Evolutionary conservation across 139 green algal genomes (phyloP).

Genomic region (Chloropicon primus): DNA sequence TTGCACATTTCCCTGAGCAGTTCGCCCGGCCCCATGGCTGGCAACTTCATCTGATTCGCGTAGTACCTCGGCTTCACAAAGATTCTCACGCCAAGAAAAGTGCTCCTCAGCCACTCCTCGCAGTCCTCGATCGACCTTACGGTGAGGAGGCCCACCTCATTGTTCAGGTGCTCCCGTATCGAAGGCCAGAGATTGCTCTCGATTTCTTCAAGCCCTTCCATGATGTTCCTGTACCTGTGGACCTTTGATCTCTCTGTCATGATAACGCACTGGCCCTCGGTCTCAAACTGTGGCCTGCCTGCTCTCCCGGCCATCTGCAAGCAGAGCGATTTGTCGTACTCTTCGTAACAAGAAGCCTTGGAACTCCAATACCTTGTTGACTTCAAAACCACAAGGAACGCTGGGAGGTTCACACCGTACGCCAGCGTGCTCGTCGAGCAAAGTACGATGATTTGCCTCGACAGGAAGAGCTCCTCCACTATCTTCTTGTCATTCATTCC

Average conservation of each 20-base stretch:
- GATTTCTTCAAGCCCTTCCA: not conserved
- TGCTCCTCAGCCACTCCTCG: not conserved
- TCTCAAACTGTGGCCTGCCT: slow-evolving; percentile 87
- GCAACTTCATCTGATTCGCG: not conserved
- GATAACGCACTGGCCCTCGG: slow-evolving; percentile 73
- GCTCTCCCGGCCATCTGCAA: slow-evolving; percentile 76
- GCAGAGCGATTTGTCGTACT: slow-evolving; percentile 69
- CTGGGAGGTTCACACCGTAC: slow-evolving; percentile 84
- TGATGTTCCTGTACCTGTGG: not conserved
- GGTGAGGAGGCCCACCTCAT: not conserved
- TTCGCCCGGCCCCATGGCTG: not conserved
- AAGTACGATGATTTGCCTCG: slow-evolving; percentile 46
- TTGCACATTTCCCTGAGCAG: not conserved
- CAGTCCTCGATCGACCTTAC: not conserved
- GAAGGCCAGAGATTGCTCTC: not conserved
- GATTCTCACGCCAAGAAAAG: not conserved
- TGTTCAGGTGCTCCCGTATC: not conserved
- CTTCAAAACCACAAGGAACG: slow-evolving; percentile 43
- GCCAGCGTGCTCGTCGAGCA: slow-evolving; percentile 82
- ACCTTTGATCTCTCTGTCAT: slow-evolving; percentile 62
- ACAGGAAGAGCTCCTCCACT: slow-evolving; percentile 66
- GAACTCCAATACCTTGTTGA: slow-evolving; percentile 3
- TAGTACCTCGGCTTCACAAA: not conserved
- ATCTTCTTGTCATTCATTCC: slow-evolving; percentile 41
- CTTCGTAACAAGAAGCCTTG: slow-evolving; percentile 46